Base-by-base conservation (phyloP, 1,284 basidiomycete species). In the Ganoderma boninense region DNA sequence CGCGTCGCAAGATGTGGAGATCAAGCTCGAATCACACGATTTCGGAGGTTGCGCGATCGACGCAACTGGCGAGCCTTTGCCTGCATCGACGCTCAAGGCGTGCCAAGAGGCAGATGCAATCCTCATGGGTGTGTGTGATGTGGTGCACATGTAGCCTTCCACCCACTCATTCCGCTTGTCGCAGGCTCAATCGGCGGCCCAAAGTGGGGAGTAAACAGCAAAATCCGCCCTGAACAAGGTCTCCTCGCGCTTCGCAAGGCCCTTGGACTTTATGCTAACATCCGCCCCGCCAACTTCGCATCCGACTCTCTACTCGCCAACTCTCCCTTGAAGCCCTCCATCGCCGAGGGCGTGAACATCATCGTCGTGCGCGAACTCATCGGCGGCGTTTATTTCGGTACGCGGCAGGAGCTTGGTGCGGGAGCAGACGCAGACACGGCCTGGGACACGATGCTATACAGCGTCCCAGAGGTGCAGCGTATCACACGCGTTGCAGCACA, bases 41-140 rank as follows among this genome's bases (percentile, higher is more conserved):
- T 98, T 99, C 80, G 98, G 98, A 61, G 98, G 98, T 67, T 91
- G 89, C 75, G 97, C 97, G 8, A 99, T 99, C 79, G 98, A 99
- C 81, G 89, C 89, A 62, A 81, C 89, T 62, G 95, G 96, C 46
- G 90, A 94, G 74, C 92, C 98, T 61, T 85, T 99, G 1, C 97
- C 98, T 5, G 87, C 91, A 6, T 87, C 91, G 40, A 99, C 98
- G 3, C 85, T 99, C 69, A 87, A 93, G 75, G 95, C 96, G 59
- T 97, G 96, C 82, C 87, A 95, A 80, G 87, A 91, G 77, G 95
- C 97, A 20, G 96, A 99, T 84, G 95, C 96, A 18, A 93, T 98
- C 75, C 87, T 98, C 62, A 91, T 98, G 88, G 97, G 97, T 95
- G 69, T 66, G 87, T 77, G 40, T 35, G 2, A 59, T 46, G 43